Evolutionary conservation across 2,329 filamentous ascomycete species (phyloP).

Genomic region (Alternaria atra): DNA sequence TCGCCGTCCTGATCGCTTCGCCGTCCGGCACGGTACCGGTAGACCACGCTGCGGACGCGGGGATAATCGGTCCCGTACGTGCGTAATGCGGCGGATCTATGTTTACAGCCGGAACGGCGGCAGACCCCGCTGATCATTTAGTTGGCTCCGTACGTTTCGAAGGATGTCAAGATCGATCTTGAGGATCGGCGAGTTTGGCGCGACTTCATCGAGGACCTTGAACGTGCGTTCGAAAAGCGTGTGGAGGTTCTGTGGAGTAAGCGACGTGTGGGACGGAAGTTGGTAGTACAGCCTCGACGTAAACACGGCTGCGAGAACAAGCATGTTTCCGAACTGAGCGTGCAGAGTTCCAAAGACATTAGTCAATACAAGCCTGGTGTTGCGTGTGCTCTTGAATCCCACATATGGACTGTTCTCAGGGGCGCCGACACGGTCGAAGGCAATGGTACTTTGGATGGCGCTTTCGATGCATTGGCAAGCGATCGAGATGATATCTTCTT

Average conservation of each 20-base stretch:
- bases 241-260: slow-evolving; percentile 37
- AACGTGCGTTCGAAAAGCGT: slow-evolving; percentile 66
- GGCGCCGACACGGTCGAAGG: too few relatives aligned
- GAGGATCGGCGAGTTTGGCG: slow-evolving; percentile 78
- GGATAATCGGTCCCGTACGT: too few relatives aligned
- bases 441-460: too few relatives aligned
- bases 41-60: too few relatives aligned
- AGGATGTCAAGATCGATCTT: slow-evolving; percentile 78
- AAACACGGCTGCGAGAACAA: slow-evolving; percentile 86
- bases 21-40: slow-evolving; percentile 2
- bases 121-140: neutral
- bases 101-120: neutral
- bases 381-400: slow-evolving; percentile 66
- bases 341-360: slow-evolving; percentile 97
- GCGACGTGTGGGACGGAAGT: slow-evolving; percentile 31
- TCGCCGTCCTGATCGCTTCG: neutral
- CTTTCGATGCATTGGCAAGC: too few relatives aligned
- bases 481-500: too few relatives aligned
- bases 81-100: neutral
- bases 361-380: slow-evolving; percentile 78
- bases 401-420: slow-evolving; percentile 35
- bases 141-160: slow-evolving; percentile 48
- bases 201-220: slow-evolving; percentile 73
- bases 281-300: slow-evolving; percentile 61
- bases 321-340: slow-evolving; percentile 90